phyloP scores from a whole-genome alignment of 2,329 filamentous ascomycete genomes.

The Immersiporthe knoxdaviesiana region DNA sequence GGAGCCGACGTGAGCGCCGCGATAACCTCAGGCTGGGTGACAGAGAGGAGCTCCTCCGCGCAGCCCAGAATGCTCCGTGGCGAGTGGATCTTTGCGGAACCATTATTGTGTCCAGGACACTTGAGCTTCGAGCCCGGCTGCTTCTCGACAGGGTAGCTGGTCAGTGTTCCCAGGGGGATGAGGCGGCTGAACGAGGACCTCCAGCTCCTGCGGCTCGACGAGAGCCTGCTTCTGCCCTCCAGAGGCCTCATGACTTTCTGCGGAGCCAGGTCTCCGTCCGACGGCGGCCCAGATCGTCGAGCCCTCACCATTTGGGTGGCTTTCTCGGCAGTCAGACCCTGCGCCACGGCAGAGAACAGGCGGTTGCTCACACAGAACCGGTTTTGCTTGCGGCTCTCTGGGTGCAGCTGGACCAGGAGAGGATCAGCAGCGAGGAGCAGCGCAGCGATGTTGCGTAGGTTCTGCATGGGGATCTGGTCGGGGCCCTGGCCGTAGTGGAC shows the following conservation, averaged over 20 bases:
- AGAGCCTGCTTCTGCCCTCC: neutral
- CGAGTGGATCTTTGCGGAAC: neutral
- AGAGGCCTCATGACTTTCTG: neutral
- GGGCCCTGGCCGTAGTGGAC: neutral
- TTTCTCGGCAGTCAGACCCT: neutral
- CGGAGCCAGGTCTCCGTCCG: neutral
- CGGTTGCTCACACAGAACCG: neutral
- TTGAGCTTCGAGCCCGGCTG: neutral
- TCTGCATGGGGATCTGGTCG: neutral
- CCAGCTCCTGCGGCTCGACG: neutral
- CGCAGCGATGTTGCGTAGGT: constrained; percentile 1
- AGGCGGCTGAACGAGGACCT: neutral
- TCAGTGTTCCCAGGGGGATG: neutral
- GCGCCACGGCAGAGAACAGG: constrained; percentile 7
- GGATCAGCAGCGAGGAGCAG: constrained; percentile 5
- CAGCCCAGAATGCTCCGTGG: neutral
- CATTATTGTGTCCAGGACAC: neutral
- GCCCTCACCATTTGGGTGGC: neutral
- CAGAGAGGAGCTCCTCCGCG: neutral
- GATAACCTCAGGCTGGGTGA: neutral
- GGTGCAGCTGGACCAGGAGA: constrained; percentile 3
- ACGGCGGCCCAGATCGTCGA: neutral
- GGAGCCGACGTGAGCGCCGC: neutral
- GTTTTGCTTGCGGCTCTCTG: neutral
- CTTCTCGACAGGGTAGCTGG: neutral